These are phyloP conservation scores for Veloboletus limbatus DNA, from an alignment of 1,284 basidiomycete species.

Conservation along the genomic window DNA sequence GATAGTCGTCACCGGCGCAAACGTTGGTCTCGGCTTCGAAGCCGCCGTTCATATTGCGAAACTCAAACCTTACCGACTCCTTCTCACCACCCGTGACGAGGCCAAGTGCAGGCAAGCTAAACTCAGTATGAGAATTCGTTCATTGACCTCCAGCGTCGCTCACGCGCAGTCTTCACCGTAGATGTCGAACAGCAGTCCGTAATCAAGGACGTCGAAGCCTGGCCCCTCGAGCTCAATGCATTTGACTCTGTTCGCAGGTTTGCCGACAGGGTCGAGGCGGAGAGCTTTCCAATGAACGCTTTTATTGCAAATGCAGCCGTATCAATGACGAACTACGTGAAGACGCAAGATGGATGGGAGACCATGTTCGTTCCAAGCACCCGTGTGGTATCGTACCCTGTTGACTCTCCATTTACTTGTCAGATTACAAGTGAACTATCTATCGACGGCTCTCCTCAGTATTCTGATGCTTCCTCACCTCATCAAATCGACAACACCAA, in stretches of 20 bases:
- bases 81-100: slow-evolving; percentile 31
- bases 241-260: slow-evolving; percentile 33
- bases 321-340: slow-evolving; percentile 14
- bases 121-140: slow-evolving; percentile 13
- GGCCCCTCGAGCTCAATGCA: slow-evolving; percentile 28
- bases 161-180: slow-evolving; percentile 8
- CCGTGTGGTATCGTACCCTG: background rate
- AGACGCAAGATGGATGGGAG: slow-evolving; percentile 33
- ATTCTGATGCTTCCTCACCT: slow-evolving; percentile 34
- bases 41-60: slow-evolving; percentile 30
- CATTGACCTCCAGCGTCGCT: background rate
- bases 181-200: slow-evolving; percentile 19
- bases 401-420: background rate
- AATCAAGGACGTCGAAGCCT: slow-evolving; percentile 22
- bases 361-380: slow-evolving; percentile 21
- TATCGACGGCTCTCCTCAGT: slow-evolving; percentile 32
- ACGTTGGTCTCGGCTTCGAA: slow-evolving; percentile 36
- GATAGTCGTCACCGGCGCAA: slow-evolving; percentile 32
- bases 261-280: slow-evolving; percentile 24
- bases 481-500: slow-evolving; percentile 24
- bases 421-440: slow-evolving; percentile 35
- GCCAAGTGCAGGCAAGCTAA: slow-evolving; percentile 24
- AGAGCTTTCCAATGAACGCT: slow-evolving; percentile 19
- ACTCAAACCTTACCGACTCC: slow-evolving; percentile 26
- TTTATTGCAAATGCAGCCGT: slow-evolving; percentile 29